phyloP scores from a whole-genome alignment of 148 eudicot species.

The Cornus suecica region DNA sequence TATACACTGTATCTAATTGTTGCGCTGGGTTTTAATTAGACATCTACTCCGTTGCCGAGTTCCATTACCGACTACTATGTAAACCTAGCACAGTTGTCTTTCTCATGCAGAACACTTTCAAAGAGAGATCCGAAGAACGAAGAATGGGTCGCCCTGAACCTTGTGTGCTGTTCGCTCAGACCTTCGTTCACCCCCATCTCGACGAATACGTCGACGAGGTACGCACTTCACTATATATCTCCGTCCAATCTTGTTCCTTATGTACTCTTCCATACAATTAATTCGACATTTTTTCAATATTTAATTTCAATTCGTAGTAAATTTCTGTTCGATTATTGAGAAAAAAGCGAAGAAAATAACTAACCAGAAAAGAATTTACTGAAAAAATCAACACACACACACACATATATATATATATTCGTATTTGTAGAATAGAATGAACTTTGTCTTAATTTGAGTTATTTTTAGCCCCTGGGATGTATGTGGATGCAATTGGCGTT shows the following conservation, averaged over 20 bases:
- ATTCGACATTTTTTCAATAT: no score
- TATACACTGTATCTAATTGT: no score
- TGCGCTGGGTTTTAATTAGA: neutral
- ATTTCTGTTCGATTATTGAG: no score
- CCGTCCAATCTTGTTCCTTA: neutral
- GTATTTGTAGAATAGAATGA: no score
- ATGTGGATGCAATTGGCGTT: no score
- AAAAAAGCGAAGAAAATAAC: no score
- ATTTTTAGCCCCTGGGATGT: no score
- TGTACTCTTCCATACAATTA: neutral
- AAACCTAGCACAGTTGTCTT: neutral
- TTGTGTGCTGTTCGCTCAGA: slow-evolving; percentile 83
- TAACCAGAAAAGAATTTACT: no score
- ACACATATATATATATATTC: no score
- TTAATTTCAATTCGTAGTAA: no score
- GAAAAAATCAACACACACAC: no score
- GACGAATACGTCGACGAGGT: slow-evolving; percentile 98
- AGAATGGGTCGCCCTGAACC: slow-evolving; percentile 93
- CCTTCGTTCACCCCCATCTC: slow-evolving; percentile 83
- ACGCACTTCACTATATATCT: slow-evolving; percentile 24
- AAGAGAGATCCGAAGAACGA: neutral
- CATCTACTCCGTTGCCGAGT: neutral
- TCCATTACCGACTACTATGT: neutral
- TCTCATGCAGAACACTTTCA: neutral
- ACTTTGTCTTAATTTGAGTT: no score